These are phyloP conservation scores for Chenopodium quinoa DNA, from an alignment of 148 eudicot species.

Conservation along the genomic window DNA sequence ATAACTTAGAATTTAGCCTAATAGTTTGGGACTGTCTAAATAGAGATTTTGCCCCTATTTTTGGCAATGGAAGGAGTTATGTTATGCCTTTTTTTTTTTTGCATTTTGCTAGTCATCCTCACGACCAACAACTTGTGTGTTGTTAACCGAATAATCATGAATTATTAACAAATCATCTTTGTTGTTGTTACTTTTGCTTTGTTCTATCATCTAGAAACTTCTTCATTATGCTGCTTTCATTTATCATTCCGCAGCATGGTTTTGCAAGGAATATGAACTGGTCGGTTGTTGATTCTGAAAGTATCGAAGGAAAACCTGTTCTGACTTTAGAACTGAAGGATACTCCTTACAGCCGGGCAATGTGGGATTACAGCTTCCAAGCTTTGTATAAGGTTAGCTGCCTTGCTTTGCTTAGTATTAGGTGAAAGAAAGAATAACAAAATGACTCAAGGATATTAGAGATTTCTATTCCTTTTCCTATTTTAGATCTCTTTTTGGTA, in stretches of 20 bases:
- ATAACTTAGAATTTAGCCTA: not conserved
- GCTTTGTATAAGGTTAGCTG: conserved; percentile 71
- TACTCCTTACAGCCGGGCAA: conserved; percentile 73
- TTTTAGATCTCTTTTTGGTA: not conserved
- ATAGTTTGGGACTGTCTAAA: not conserved
- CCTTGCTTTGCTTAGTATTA: not conserved
- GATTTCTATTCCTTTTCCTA: not conserved
- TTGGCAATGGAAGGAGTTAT: not conserved
- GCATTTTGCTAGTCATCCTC: conserved; percentile 1
- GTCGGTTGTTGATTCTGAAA: conserved; percentile 71
- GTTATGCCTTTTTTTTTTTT: no score
- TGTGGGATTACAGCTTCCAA: conserved; percentile 97
- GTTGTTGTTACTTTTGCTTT: not conserved
- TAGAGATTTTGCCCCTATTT: no score
- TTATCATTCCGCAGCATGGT: conserved; percentile 69
- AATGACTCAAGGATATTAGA: not conserved
- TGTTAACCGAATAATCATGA: not conserved
- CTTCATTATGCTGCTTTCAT: conserved; percentile 10
- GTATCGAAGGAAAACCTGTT: conserved; percentile 61
- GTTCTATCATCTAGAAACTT: not conserved
- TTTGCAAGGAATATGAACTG: conserved; percentile 90
- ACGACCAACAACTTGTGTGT: not conserved
- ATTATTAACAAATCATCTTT: not conserved
- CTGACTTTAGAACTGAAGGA: conserved; percentile 82
- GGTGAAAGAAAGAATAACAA: not conserved